Evolutionary conservation across 1,284 basidiomycete genomes (phyloP).

Genomic region (Bondarzewia mesenterica): DNA sequence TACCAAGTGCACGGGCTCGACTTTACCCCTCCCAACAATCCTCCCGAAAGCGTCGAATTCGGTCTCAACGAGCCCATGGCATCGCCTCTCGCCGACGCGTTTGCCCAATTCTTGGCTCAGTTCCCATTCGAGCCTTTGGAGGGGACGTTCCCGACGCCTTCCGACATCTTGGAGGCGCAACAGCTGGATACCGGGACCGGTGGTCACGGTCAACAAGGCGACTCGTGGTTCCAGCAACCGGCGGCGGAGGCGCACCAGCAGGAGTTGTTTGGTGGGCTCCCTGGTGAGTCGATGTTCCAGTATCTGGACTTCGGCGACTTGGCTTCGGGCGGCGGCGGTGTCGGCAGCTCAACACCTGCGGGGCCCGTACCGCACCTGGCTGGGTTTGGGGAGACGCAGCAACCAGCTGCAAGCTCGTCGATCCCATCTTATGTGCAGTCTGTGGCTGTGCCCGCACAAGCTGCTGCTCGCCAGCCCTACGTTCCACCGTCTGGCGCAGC

Average conservation of each 20-base stretch:
- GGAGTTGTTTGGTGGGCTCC: neutral
- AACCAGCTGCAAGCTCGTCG: no score
- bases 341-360: neutral
- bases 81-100: neutral
- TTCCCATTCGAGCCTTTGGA: neutral
- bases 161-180: neutral
- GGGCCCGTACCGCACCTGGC: neutral
- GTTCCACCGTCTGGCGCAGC: constrained; percentile 46
- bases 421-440: no score
- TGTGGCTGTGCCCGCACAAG: neutral
- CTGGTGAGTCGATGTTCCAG: neutral
- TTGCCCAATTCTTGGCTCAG: neutral
- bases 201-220: no score
- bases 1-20: neutral
- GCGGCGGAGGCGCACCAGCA: neutral
- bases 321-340: neutral
- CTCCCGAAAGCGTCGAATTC: constrained; percentile 4
- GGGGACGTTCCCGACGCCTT: neutral
- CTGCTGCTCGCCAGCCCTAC: constrained; percentile 23
- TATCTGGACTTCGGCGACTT: neutral
- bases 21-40: neutral
- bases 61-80: neutral
- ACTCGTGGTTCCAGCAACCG: neutral
- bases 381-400: neutral
- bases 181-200: no score